Conservation (phyloP, 1,284 basidiomycete species). For the Entoloma clypeatum region DNA sequence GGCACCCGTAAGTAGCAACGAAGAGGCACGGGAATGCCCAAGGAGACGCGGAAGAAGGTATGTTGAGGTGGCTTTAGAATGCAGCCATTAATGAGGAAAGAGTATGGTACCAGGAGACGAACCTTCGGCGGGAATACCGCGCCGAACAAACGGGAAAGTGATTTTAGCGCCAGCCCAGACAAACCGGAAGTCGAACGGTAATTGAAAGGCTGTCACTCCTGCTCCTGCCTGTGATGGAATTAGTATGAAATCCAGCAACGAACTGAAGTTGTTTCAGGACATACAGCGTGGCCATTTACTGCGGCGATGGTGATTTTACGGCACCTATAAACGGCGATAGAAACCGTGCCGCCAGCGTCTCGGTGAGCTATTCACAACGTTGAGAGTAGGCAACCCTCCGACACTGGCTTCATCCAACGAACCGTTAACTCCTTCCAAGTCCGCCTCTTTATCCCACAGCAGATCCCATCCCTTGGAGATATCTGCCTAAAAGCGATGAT, state of each 20-base stretch:
- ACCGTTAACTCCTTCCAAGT: constrained; percentile 45
- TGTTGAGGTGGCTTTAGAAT: constrained; percentile 40
- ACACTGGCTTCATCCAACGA: constrained; percentile 9
- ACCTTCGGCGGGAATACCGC: constrained; percentile 54
- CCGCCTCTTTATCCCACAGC: constrained; percentile 34
- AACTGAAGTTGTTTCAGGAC: constrained; percentile 16
- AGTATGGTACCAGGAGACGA: background rate
- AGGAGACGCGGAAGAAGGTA: constrained; percentile 53
- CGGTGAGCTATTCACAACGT: constrained; percentile 37
- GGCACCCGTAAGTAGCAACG: constrained; percentile 47
- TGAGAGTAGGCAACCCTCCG: background rate
- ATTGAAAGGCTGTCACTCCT: constrained; percentile 50
- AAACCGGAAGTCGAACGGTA: constrained; percentile 56
- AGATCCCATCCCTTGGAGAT: constrained; percentile 40
- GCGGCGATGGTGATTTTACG: constrained; percentile 56
- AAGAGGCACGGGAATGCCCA: constrained; percentile 47
- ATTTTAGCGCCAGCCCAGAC: constrained; percentile 52
- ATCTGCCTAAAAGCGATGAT: constrained; percentile 38
- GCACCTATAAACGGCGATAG: constrained; percentile 47
- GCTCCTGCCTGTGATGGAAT: constrained; percentile 41
- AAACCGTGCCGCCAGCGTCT: constrained; percentile 44
- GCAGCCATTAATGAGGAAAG: background rate
- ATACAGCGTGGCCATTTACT: constrained; percentile 56
- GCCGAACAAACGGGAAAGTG: constrained; percentile 51
- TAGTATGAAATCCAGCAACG: background rate